These are phyloP conservation scores for Aegilops tauschii DNA, from an alignment of 176 grass and related monocot genomes.

Conservation along the genomic window DNA sequence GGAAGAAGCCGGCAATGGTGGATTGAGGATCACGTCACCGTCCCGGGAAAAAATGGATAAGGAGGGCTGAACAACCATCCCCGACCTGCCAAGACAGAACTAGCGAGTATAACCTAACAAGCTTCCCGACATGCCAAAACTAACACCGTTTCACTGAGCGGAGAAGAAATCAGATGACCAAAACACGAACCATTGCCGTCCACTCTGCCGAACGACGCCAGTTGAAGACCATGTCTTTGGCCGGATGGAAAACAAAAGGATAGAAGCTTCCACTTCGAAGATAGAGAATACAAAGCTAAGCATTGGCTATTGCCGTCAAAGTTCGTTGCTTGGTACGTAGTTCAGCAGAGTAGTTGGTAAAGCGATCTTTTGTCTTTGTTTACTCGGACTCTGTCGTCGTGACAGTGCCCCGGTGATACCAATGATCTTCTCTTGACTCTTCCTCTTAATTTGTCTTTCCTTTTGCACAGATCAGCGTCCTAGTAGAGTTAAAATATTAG, in stretches of 20 bases:
- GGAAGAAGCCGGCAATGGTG: no score
- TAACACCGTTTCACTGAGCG: no score
- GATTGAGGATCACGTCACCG: no score
- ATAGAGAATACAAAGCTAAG: neutral
- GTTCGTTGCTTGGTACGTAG: neutral
- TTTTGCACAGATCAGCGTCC: neutral
- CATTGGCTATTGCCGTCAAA: neutral
- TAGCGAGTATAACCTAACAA: no score
- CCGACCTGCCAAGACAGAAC: no score
- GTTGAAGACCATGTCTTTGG: neutral
- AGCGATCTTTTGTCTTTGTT: neutral
- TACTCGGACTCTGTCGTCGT: neutral
- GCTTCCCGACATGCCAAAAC: no score
- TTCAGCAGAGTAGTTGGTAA: neutral
- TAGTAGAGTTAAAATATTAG: no score
- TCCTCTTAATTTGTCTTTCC: neutral
- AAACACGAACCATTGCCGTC: no score
- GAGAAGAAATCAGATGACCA: no score
- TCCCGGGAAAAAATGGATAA: no score
- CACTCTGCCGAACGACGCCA: no score
- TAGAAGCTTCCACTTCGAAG: constrained; percentile 6
- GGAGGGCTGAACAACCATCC: no score
- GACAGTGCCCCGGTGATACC: neutral
- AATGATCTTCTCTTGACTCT: neutral
- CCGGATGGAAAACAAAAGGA: neutral